These are phyloP conservation scores for Azolla pinnata DNA, from an alignment of 75 land plant species.

Conservation along the genomic window DNA sequence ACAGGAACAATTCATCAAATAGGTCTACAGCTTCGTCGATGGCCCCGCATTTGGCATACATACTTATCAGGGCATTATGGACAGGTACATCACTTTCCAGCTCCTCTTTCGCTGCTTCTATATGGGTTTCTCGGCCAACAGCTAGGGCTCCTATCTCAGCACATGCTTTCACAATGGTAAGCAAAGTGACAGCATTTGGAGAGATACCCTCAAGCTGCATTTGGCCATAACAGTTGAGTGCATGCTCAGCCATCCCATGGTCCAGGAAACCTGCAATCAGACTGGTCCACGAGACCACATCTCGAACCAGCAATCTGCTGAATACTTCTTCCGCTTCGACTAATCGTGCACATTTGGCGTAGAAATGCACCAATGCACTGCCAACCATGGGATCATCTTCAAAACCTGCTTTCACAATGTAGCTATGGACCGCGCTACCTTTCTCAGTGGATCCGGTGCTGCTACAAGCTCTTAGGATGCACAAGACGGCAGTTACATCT, in stretches of 20 bases:
- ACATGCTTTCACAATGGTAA: constrained; percentile 25
- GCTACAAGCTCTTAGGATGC: constrained; percentile 31
- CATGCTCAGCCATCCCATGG: constrained; percentile 9
- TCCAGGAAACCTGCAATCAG: constrained; percentile 26
- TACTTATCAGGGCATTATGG: too few relatives aligned
- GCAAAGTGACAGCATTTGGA: constrained; percentile 23
- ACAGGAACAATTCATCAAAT: too few relatives aligned
- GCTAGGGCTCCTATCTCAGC: background rate
- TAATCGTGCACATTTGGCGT: constrained; percentile 35
- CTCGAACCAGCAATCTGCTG: constrained; percentile 10
- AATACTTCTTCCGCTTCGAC: constrained; percentile 36
- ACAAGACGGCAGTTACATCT: constrained; percentile 27
- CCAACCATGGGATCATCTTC: constrained; percentile 35
- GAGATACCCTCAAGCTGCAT: constrained; percentile 8
- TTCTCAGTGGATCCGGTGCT: constrained; percentile 14
- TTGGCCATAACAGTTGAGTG: constrained; percentile 14
- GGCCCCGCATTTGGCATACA: too few relatives aligned
- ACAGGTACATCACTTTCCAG: background rate
- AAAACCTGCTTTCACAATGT: constrained; percentile 27
- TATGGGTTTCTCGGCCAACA: background rate
- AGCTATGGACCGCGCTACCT: constrained; percentile 37
- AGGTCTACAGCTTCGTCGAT: too few relatives aligned
- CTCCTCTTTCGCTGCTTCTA: background rate
- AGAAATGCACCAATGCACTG: constrained; percentile 45
- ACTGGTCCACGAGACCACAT: constrained; percentile 26